A percentile compares a stretch with the other conserved stretches of the same genome.
These are phyloP conservation scores for Suillus plorans DNA, from an alignment of 768 basidiomycete species.

Conservation along the genomic window DNA sequence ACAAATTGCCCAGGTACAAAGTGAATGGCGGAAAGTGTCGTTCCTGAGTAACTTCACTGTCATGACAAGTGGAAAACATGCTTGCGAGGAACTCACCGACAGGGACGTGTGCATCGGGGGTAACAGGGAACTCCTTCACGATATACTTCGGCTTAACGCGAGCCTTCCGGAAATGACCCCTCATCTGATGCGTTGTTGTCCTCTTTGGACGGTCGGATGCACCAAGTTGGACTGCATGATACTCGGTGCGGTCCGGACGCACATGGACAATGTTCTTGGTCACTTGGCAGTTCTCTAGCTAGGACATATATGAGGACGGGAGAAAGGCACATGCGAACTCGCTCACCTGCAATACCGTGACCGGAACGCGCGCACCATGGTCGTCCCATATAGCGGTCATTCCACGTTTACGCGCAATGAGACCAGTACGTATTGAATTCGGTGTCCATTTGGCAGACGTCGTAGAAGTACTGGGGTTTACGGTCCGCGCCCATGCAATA, in stretches of 20 bases:
- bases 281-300: conserved; percentile 90
- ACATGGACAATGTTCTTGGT: conserved; percentile 73
- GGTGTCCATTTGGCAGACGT: conserved; percentile 74
- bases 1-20: conserved; percentile 98
- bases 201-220: conserved; percentile 74
- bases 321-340: conserved; percentile 6
- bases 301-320: conserved; percentile 13
- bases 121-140: conserved; percentile 87
- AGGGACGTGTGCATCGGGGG: conserved; percentile 85
- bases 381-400: conserved; percentile 95
- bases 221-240: conserved; percentile 94
- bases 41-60: conserved; percentile 49
- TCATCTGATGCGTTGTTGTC: conserved; percentile 74
- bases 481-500: conserved; percentile 28
- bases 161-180: conserved; percentile 87
- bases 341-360: conserved; percentile 90
- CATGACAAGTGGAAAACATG: background rate
- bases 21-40: conserved; percentile 85
- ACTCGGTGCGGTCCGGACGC: conserved; percentile 65
- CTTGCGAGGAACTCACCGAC: conserved; percentile 57
- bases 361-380: conserved; percentile 83
- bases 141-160: conserved; percentile 79
- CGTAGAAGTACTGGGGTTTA: conserved; percentile 16
- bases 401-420: conserved; percentile 93
- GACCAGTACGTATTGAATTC: conserved; percentile 81